A percentile compares a stretch with the other conserved stretches of the same genome.
Evolutionary conservation across 106 monocot genomes (phyloP).

Genomic region (Ottelia alismoides): DNA sequence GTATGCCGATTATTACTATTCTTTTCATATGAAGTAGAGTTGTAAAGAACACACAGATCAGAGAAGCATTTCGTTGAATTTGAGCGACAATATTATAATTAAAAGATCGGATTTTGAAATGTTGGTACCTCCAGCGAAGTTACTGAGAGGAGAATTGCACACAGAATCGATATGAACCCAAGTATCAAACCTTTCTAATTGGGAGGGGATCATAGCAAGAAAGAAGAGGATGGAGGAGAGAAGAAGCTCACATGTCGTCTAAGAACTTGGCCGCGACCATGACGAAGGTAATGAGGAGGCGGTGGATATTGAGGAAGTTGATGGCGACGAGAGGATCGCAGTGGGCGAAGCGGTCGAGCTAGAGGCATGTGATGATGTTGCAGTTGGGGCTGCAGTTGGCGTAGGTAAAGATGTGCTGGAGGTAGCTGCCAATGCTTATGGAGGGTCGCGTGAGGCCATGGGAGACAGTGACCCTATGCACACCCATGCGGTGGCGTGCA

Average conservation of each 20-base stretch:
- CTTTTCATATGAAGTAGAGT: no score
- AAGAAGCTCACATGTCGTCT: slow-evolving; percentile 45
- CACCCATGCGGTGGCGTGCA: background rate
- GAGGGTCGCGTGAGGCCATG: slow-evolving; percentile 30
- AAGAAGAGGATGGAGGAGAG: background rate
- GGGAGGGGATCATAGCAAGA: slow-evolving; percentile 1
- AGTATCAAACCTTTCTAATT: no score
- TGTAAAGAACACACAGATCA: no score
- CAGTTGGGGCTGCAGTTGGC: slow-evolving; percentile 62
- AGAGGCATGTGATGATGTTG: slow-evolving; percentile 60
- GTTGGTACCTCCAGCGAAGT: no score
- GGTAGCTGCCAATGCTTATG: slow-evolving; percentile 35
- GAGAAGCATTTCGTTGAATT: no score
- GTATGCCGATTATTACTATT: no score
- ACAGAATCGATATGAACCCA: no score
- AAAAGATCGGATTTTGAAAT: no score
- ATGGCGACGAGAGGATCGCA: slow-evolving; percentile 19
- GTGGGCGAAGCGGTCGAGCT: slow-evolving; percentile 36
- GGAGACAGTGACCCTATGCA: slow-evolving; percentile 19
- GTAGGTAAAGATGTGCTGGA: slow-evolving; percentile 46
- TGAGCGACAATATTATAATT: no score
- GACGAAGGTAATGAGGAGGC: slow-evolving; percentile 49
- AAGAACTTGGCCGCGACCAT: slow-evolving; percentile 68
- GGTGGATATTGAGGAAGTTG: slow-evolving; percentile 48
- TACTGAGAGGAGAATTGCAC: no score